Evolutionary conservation across 83 land plant species (phyloP).

Genomic region (Picea mariana): DNA sequence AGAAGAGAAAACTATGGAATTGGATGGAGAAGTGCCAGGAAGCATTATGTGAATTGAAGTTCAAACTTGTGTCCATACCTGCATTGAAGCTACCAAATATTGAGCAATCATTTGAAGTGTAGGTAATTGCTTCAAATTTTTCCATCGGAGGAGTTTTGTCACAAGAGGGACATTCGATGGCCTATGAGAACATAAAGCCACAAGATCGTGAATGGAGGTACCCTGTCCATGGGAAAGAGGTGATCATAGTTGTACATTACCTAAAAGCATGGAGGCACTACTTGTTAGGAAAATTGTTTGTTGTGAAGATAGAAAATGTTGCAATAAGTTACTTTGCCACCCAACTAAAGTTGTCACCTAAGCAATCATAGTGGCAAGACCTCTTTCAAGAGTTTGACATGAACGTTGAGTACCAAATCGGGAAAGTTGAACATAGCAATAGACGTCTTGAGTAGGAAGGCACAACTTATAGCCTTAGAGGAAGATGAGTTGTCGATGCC

Average conservation of each 20-base stretch:
- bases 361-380: slow-evolving; percentile 19
- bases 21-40: too few relatives aligned
- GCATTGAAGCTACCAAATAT: too few relatives aligned
- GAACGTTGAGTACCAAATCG: slow-evolving; percentile 5
- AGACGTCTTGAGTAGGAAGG: slow-evolving; percentile 4
- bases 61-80: too few relatives aligned
- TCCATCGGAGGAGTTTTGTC: too few relatives aligned
- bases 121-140: too few relatives aligned
- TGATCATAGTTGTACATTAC: not conserved
- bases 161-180: too few relatives aligned
- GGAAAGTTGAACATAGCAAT: not conserved
- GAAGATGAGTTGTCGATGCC: too few relatives aligned
- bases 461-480: not conserved
- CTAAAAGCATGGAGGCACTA: not conserved
- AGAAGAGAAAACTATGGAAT: too few relatives aligned
- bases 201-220: not conserved
- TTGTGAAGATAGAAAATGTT: slow-evolving; percentile 11
- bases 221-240: not conserved
- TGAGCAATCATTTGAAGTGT: too few relatives aligned
- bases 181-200: too few relatives aligned
- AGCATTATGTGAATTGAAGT: too few relatives aligned
- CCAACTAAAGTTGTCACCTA: not conserved
- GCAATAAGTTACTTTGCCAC: not conserved
- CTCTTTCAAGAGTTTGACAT: slow-evolving; percentile 25
- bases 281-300: not conserved